These are phyloP conservation scores for Fusarium napiforme DNA, from an alignment of 2,329 filamentous ascomycete genomes.

Conservation along the genomic window DNA sequence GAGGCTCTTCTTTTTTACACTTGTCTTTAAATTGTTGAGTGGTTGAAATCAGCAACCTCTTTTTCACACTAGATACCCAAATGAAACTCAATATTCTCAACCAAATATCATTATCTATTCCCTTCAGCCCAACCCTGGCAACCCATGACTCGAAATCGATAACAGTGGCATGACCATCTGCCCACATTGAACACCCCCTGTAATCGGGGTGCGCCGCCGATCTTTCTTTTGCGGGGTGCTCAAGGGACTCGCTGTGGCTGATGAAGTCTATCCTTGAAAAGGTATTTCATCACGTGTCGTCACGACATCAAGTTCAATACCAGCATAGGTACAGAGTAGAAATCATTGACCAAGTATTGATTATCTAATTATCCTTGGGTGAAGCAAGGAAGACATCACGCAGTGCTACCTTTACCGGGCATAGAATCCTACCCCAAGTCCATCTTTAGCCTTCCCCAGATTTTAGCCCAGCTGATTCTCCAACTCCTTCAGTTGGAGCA, in stretches of 20 bases:
- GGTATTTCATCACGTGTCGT: background rate
- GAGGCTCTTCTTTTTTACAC: background rate
- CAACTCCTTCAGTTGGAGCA: background rate
- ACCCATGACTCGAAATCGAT: constrained; percentile 17
- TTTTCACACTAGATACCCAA: constrained; percentile 35
- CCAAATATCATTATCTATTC: background rate
- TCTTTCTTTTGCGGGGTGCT: constrained; percentile 7
- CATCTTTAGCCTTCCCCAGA: background rate
- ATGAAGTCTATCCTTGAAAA: background rate
- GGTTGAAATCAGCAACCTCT: constrained; percentile 12
- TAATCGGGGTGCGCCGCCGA: constrained; percentile 36
- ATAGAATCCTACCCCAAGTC: background rate
- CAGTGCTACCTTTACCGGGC: background rate
- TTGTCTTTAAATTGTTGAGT: constrained; percentile 8
- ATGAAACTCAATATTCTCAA: constrained; percentile 17
- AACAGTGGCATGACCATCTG: constrained; percentile 45
- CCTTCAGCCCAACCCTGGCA: constrained; percentile 6
- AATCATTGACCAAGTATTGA: background rate
- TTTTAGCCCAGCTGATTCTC: background rate
- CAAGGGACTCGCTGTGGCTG: constrained; percentile 22
- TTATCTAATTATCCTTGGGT: background rate
- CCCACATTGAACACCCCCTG: constrained; percentile 24
- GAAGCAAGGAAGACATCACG: background rate
- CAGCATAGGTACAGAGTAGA: background rate
- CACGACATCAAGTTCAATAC: background rate